These are phyloP conservation scores for Neopestalotiopsis sp. DNA, from an alignment of 2,329 filamentous ascomycete genomes.

Conservation along the genomic window DNA sequence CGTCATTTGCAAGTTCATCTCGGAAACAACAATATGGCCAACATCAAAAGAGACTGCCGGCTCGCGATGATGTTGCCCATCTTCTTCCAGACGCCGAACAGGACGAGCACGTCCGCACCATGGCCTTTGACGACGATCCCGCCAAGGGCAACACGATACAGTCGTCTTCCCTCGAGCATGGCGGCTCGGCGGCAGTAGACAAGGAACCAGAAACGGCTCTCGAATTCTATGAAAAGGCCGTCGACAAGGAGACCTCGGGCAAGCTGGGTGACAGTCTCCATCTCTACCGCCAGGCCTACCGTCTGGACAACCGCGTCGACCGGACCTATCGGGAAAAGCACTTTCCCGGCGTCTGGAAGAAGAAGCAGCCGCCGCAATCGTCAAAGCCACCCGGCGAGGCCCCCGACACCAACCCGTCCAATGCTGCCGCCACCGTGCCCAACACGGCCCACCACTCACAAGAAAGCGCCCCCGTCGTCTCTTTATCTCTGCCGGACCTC, in stretches of 20 bases:
- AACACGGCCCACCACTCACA: constrained; percentile 63
- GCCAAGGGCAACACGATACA: constrained; percentile 22
- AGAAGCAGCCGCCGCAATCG: constrained; percentile 30
- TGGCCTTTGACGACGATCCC: constrained; percentile 38
- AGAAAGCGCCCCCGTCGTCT: constrained; percentile 49
- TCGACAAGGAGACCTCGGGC: constrained; percentile 85
- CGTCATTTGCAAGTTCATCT: constrained; percentile 25
- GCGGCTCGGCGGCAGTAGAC: constrained; percentile 23
- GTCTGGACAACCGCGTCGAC: constrained; percentile 86
- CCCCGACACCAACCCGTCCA: constrained; percentile 36
- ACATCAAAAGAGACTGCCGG: constrained; percentile 26
- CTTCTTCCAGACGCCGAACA: constrained; percentile 29
- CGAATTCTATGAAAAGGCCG: constrained; percentile 91
- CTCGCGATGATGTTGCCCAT: constrained; percentile 13
- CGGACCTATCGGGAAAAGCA: constrained; percentile 89
- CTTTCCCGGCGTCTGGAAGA: constrained; percentile 71
- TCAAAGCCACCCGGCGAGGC: constrained; percentile 11
- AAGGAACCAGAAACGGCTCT: constrained; percentile 64
- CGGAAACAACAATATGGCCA: constrained; percentile 26
- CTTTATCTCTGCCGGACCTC: constrained; percentile 66
- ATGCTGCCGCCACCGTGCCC: constrained; percentile 56
- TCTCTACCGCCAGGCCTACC: constrained; percentile 89
- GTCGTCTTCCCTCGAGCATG: background rate
- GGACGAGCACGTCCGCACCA: constrained; percentile 35
- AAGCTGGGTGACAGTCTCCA: constrained; percentile 87